Evolutionary conservation across 2,329 filamentous ascomycete genomes (phyloP), one percentile per base, ranked within the genome.

Genomic region (Sarocladiaceae sp.): DNA sequence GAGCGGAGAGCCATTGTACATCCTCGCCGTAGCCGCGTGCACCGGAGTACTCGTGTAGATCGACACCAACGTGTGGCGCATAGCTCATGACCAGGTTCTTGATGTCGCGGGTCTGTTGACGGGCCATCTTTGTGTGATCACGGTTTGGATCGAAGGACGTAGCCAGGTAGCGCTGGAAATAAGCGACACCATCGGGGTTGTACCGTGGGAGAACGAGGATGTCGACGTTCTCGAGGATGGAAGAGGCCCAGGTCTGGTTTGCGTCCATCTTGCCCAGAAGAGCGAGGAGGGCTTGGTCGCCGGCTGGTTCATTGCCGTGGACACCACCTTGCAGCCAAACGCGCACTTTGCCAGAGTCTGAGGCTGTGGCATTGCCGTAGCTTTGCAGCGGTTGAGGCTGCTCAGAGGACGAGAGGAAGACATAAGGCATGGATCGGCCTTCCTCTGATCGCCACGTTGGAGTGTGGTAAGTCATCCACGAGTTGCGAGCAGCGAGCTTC

Each of bases 171-270:
- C 65, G 60, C 55, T 67, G 65, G 53, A 66, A 67, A 52, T 67
- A 67, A 13, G 59, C 62, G 1, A 65, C 60, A 1, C 65, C 65
- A 15, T 67, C 65, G 0, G 65, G 63, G 26, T 67, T 67, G 20
- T 67, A 67, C 0, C 64, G 57, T 0, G 63, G 65, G 4, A 67
- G 23, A 11, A 67, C 44, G 10, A 66, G 48, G 2, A 67, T 59
- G 5, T 67, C 65, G 0, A 60, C 53, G 1, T 61, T 57, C 10
- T 60, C 53, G 1, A 67, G 60, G 0, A 67, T 33, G 2, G 58
- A 62, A 0, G 56, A 22, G 0, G 65, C 63, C 65, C 65, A 67
- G 6, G 59, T 58, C 0, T 57, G 50, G 2, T 67, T 57, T 18
- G 59, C 60, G 17, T 66, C 59, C 7, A 67, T 57, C 7, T 64